Evolutionary conservation across 495 filamentous ascomycete species (phyloP).

Genomic region (Neurospora tetraspora): DNA sequence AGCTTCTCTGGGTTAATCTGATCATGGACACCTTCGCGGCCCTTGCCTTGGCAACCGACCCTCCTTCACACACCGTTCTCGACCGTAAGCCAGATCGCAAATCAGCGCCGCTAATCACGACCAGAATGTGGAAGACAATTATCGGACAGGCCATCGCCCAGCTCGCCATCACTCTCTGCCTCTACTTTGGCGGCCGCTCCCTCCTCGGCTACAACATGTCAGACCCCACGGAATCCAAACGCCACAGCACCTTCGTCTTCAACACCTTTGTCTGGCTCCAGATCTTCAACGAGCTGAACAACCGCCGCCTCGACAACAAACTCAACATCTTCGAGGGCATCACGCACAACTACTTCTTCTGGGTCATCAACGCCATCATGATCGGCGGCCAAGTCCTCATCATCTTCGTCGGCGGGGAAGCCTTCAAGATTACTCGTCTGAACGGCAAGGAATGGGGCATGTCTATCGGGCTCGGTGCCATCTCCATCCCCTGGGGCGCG

Average conservation of each 20-base stretch:
- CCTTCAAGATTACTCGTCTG: conserved; percentile 53
- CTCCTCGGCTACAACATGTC: conserved; percentile 38
- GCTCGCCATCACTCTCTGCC: conserved; percentile 62
- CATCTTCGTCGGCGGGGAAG: conserved; percentile 60
- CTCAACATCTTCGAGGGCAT: conserved; percentile 88
- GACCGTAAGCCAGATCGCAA: conserved; percentile 71
- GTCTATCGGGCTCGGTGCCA: conserved; percentile 57
- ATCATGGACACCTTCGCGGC: conserved; percentile 94
- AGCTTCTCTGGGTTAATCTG: conserved; percentile 85
- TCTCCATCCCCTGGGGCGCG: conserved; percentile 63
- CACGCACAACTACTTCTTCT: conserved; percentile 69
- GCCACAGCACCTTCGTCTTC: conserved; percentile 68
- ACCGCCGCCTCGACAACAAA: conserved; percentile 74
- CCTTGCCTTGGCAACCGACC: conserved; percentile 76
- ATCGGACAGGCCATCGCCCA: conserved; percentile 78
- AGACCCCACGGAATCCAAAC: conserved; percentile 14
- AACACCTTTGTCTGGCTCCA: conserved; percentile 97
- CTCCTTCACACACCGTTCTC: conserved; percentile 65
- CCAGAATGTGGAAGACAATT: conserved; percentile 94
- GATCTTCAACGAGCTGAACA: conserved; percentile 86
- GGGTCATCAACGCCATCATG: conserved; percentile 73
- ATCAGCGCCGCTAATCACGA: conserved; percentile 60
- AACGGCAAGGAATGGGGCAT: conserved; percentile 65
- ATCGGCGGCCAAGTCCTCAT: conserved; percentile 80
- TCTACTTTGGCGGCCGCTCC: conserved; percentile 63